phyloP scores from a whole-genome alignment of 805 yeast species.

The Ascoidea asiatica region DNA sequence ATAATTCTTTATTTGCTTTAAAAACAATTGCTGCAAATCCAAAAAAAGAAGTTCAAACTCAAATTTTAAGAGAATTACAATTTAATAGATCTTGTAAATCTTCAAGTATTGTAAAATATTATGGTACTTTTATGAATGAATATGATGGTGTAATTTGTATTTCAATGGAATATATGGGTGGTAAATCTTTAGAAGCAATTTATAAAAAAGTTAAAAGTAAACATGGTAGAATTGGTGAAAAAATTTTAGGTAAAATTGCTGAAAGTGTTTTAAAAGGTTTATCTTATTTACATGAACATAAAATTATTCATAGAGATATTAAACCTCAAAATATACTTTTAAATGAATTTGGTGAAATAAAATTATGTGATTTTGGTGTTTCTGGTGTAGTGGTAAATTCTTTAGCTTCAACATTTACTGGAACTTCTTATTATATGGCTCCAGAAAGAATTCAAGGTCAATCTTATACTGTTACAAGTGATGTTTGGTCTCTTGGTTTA shows the following conservation, averaged over 20 bases:
- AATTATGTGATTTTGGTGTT: conserved; percentile 94
- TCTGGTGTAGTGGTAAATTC: conserved; percentile 95
- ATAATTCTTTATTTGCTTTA: conserved; percentile 66
- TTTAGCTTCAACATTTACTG: conserved; percentile 91
- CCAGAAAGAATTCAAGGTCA: conserved; percentile 95
- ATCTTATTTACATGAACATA: conserved; percentile 75
- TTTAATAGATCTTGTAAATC: conserved; percentile 75
- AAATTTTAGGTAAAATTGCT: conserved; percentile 82
- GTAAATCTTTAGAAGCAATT: conserved; percentile 81
- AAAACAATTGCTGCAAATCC: conserved; percentile 37
- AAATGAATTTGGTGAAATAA: conserved; percentile 67
- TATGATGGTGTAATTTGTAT: conserved; percentile 73
- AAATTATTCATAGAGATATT: conserved; percentile 88
- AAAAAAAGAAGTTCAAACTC: conserved; percentile 78
- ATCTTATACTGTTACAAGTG: conserved; percentile 89
- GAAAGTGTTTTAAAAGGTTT: conserved; percentile 76
- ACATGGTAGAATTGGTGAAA: conserved; percentile 85
- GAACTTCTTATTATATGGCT: conserved; percentile 97
- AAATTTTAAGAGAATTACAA: conserved; percentile 80
- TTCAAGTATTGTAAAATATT: conserved; percentile 79
- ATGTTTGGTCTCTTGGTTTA: conserved; percentile 92
- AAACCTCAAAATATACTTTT: conserved; percentile 89
- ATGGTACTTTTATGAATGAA: conserved; percentile 80
- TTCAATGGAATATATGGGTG: conserved; percentile 97
- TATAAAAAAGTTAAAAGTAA: conserved; percentile 60